Base-by-base conservation (phyloP, 1,284 basidiomycete genomes). In the Lentinus polychrous region DNA sequence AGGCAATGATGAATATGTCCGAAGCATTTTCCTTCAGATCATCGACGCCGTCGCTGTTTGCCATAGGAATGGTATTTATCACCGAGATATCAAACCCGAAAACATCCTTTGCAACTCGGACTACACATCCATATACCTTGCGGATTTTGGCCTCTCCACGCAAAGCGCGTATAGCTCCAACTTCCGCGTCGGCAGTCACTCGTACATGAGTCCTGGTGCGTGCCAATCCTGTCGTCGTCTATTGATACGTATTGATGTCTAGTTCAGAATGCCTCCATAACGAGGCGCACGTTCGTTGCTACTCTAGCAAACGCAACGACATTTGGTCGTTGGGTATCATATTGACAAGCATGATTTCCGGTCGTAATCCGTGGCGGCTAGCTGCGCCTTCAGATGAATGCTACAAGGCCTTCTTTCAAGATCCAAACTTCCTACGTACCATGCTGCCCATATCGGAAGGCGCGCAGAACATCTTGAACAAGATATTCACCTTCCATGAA, bases 321-420 rank as follows among this genome's bases (percentile, higher is more conserved):
- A 49, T 64, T 46, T 66, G 64, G 64, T 43, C 64, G 17, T 59
- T 66, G 23, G 64, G 62, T 32, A 43, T 64, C 45, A 58, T 63
- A 53, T 55, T 66, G 44, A 52, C 49, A 49, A 96, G 94, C 68
- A 78, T 97, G 67, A 82, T 92, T 40, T 87, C 86, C 50, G 88
- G 89, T 15, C 81, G 88, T 37, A 91, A 89, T 63, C 94, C 92
- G 4, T 97, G 94, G 94, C 77, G 80, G 53, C 75, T 78, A 56
- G 92, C 94, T 3, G 78, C 74, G 41, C 66, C 74, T 3, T 69
- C 73, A 41, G 92, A 96, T 66, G 77, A 81, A 47, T 83, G 81
- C 36, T 95, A 89, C 70, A 64, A 71, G 17, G 77, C 81, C 0
- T 93, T 76, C 67, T 66, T 89, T 43, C 66, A 74, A 43, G 75